These are phyloP conservation scores for Glycine latifolia DNA, from an alignment of 306 rosid genomes.

Conservation along the genomic window DNA sequence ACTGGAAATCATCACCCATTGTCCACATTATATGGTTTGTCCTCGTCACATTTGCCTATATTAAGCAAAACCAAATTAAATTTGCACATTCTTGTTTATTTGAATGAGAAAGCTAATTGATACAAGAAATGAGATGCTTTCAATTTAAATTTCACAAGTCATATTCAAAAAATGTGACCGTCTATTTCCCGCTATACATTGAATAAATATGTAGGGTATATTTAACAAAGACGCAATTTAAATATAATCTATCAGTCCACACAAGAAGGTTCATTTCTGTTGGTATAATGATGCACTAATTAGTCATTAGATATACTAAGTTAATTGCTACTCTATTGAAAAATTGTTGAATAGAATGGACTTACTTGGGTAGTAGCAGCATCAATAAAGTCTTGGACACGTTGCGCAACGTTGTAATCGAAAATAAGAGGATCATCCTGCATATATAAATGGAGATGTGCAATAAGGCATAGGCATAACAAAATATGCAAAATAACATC, in stretches of 20 bases:
- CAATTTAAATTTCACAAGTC: neutral
- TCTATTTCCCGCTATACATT: neutral
- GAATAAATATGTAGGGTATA: neutral
- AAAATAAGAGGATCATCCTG: slow-evolving; percentile 83
- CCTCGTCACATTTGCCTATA: slow-evolving; percentile 85
- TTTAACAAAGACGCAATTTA: neutral
- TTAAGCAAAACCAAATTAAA: slow-evolving; percentile 35
- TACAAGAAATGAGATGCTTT: neutral
- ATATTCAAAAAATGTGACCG: neutral
- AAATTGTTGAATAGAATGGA: slow-evolving; percentile 24
- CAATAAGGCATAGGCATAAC: slow-evolving; percentile 25
- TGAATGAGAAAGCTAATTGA: neutral
- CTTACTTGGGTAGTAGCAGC: slow-evolving; percentile 69
- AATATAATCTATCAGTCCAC: neutral
- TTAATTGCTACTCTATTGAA: neutral
- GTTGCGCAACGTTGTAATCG: slow-evolving; percentile 69
- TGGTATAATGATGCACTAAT: neutral
- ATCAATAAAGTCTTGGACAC: slow-evolving; percentile 70
- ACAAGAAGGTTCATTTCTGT: neutral
- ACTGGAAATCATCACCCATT: slow-evolving; percentile 94
- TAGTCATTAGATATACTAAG: neutral
- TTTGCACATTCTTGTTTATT: slow-evolving; percentile 4
- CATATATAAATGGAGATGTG: slow-evolving; percentile 43
- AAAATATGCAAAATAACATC: slow-evolving; percentile 29
- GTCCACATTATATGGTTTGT: slow-evolving; percentile 95